Percentiles rank a stretch among this genome's conserved stretches.
Evolutionary conservation across 345 rosid genomes (phyloP).

Genomic region (Theobroma cacao): DNA sequence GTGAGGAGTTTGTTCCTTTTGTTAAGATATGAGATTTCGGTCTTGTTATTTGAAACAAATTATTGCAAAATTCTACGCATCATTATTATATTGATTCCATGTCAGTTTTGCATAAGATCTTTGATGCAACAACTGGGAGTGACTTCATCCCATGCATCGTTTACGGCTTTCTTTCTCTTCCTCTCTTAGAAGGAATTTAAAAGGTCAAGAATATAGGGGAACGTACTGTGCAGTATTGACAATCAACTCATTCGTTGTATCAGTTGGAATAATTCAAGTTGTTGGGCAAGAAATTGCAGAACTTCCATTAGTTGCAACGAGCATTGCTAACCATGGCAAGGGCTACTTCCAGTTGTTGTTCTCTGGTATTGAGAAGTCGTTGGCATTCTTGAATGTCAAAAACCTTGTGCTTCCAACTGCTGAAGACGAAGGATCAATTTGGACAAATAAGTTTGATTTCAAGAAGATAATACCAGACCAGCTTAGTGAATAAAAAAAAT

Average conservation of each 20-base stretch:
- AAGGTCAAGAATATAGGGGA: slow-evolving; percentile 86
- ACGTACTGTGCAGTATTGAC: slow-evolving; percentile 84
- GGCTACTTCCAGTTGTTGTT: slow-evolving; percentile 77
- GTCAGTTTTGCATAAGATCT: no score
- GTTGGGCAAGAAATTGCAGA: slow-evolving; percentile 91
- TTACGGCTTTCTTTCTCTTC: slow-evolving; percentile 38
- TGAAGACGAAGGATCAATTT: slow-evolving; percentile 75
- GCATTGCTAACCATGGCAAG: slow-evolving; percentile 66
- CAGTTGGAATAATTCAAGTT: slow-evolving; percentile 75
- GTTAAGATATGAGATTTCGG: no score
- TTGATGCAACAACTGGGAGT: slow-evolving; percentile 65
- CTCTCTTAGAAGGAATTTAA: slow-evolving; percentile 50
- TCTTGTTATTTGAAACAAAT: no score
- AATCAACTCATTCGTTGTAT: slow-evolving; percentile 75
- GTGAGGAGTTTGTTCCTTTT: no score
- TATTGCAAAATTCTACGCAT: no score
- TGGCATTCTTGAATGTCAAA: slow-evolving; percentile 53
- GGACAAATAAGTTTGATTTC: slow-evolving; percentile 76
- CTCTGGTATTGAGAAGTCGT: slow-evolving; percentile 67
- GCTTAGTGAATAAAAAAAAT: slow-evolving; percentile 50
- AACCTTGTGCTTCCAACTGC: slow-evolving; percentile 78
- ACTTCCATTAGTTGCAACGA: slow-evolving; percentile 91
- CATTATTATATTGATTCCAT: no score
- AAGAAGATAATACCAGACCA: slow-evolving; percentile 50
- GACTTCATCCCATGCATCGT: slow-evolving; percentile 93